A percentile compares a stretch with the other conserved stretches of the same genome.
These are phyloP conservation scores for Neurospora sp. DNA, from an alignment of 495 filamentous ascomycete species.

Conservation along the genomic window DNA sequence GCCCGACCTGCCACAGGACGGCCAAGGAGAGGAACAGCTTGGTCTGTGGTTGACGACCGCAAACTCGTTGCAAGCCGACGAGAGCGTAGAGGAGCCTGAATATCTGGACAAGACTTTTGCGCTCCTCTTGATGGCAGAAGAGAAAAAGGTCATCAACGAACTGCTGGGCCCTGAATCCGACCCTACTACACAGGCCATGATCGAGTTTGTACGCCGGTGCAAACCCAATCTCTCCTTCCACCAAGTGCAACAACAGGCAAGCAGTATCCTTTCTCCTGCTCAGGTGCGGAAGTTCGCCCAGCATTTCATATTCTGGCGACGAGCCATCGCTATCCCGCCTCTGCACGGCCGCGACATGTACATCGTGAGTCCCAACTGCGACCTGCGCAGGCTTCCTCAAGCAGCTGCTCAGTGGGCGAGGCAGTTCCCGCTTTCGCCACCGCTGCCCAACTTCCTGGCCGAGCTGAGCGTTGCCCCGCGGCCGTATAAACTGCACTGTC, in stretches of 20 bases:
- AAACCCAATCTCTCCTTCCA: conserved; percentile 80
- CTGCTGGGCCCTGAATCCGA: conserved; percentile 52
- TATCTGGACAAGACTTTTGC: conserved; percentile 77
- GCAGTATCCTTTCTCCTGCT: conserved; percentile 58
- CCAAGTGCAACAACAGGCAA: conserved; percentile 56
- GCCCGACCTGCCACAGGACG: conserved; percentile 55
- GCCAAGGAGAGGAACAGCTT: conserved; percentile 49
- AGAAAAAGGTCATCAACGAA: conserved; percentile 71
- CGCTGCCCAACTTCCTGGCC: conserved; percentile 74
- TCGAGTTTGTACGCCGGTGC: conserved; percentile 72
- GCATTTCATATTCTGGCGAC: conserved; percentile 91
- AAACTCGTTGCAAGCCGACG: conserved; percentile 61
- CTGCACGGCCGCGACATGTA: conserved; percentile 87
- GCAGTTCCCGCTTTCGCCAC: conserved; percentile 70
- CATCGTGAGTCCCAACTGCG: conserved; percentile 84
- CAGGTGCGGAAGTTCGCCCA: conserved; percentile 78
- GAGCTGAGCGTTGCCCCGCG: conserved; percentile 65
- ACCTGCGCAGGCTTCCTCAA: conserved; percentile 60
- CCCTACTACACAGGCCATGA: conserved; percentile 57
- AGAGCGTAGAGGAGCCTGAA: conserved; percentile 46
- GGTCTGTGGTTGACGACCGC: conserved; percentile 82
- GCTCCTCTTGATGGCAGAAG: conserved; percentile 73
- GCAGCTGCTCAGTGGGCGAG: conserved; percentile 62
- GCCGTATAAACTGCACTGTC: conserved; percentile 70
- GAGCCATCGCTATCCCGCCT: conserved; percentile 84